These are phyloP conservation scores for Limnanthes douglasii DNA, from an alignment of 345 rosid species.

Conservation along the genomic window DNA sequence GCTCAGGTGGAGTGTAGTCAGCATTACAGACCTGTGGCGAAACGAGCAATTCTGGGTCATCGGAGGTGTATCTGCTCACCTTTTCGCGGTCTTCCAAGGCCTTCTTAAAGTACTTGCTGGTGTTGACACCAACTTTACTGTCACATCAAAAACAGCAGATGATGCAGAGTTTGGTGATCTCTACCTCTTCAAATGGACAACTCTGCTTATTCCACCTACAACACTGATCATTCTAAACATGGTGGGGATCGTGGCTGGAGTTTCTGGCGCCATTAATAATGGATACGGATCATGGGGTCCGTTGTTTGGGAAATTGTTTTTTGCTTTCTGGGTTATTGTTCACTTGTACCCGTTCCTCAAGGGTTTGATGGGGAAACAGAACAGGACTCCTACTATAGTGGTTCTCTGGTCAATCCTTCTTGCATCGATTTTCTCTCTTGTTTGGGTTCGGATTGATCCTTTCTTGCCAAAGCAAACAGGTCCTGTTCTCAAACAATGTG, in stretches of 20 bases:
- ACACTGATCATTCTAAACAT: slow-evolving; percentile 82
- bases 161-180: slow-evolving; percentile 86
- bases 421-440: slow-evolving; percentile 79
- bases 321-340: slow-evolving; percentile 85
- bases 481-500: slow-evolving; percentile 81
- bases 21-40: slow-evolving; percentile 87
- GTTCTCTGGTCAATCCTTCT: slow-evolving; percentile 82
- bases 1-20: slow-evolving; percentile 83
- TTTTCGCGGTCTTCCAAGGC: slow-evolving; percentile 92
- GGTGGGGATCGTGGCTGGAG: slow-evolving; percentile 90
- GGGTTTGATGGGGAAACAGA: slow-evolving; percentile 90
- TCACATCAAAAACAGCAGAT: slow-evolving; percentile 66
- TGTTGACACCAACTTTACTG: slow-evolving; percentile 91
- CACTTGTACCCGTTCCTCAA: slow-evolving; percentile 96
- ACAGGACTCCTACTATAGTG: slow-evolving; percentile 89
- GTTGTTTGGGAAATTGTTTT: slow-evolving; percentile 81
- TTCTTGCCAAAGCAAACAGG: slow-evolving; percentile 88
- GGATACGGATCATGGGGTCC: slow-evolving; percentile 94
- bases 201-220: slow-evolving; percentile 89
- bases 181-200: slow-evolving; percentile 95
- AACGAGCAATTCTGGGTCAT: slow-evolving; percentile 99
- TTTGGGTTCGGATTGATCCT: slow-evolving; percentile 96
- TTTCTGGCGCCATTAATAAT: slow-evolving; percentile 77
- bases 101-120: slow-evolving; percentile 92
- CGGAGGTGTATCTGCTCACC: slow-evolving; percentile 94